These are phyloP conservation scores for Dryas drummondii DNA, from an alignment of 306 rosid genomes.

Conservation along the genomic window DNA sequence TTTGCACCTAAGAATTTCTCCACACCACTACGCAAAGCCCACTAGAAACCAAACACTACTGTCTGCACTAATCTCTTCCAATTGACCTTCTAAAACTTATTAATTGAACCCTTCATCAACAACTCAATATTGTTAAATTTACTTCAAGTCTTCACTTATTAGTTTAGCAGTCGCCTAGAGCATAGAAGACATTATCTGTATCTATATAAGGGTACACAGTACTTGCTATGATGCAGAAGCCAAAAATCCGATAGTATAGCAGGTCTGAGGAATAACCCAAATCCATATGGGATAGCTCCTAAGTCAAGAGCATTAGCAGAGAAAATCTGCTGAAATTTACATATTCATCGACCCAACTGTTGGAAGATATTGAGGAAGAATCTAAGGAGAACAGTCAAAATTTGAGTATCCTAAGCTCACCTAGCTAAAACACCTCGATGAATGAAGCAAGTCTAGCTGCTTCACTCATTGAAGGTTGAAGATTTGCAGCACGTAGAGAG, in stretches of 20 bases:
- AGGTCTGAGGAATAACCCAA: background rate
- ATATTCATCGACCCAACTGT: no score
- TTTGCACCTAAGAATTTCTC: background rate
- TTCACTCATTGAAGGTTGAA: no score
- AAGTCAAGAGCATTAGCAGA: no score
- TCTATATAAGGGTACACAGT: background rate
- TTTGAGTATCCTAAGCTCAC: no score
- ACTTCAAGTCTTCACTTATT: background rate
- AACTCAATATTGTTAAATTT: background rate
- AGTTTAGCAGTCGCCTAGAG: background rate
- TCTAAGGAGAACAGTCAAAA: no score
- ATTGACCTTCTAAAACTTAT: background rate
- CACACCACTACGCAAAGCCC: background rate
- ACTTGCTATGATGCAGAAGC: background rate
- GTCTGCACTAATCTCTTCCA: background rate
- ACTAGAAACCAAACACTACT: slow-evolving; percentile 12
- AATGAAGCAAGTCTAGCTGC: no score
- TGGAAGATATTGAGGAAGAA: no score
- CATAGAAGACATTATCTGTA: background rate
- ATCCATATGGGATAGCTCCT: no score
- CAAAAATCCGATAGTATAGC: background rate
- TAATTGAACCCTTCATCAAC: no score
- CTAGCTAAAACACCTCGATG: no score
- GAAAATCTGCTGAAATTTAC: no score
- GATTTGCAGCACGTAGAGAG: no score